A percentile compares a stretch with the other conserved stretches of the same genome.
Evolutionary conservation across 176 grass and related monocot genomes (phyloP).

Genomic region (Ampelocalamus luodianensis): DNA sequence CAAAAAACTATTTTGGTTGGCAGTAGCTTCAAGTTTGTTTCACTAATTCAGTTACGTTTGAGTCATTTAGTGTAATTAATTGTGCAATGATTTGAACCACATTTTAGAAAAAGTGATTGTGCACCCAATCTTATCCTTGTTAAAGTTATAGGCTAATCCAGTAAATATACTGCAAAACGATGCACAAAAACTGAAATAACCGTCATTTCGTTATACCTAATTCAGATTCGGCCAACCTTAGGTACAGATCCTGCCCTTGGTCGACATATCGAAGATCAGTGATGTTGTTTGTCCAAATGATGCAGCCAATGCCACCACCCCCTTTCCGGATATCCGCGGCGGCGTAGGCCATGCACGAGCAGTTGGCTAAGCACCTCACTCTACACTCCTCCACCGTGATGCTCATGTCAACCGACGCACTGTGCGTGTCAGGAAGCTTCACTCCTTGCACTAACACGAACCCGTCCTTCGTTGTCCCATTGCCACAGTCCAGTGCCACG

Average conservation of each 20-base stretch:
- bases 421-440: conserved; percentile 51
- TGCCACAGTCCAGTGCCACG: conserved; percentile 29
- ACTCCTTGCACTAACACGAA: conserved; percentile 11
- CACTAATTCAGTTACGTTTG: too few relatives aligned
- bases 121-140: too few relatives aligned
- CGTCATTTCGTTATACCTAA: too few relatives aligned
- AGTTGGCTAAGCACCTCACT: conserved; percentile 47
- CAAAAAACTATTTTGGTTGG: too few relatives aligned
- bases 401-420: background rate
- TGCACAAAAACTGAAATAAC: too few relatives aligned
- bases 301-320: background rate
- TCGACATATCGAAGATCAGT: conserved; percentile 31
- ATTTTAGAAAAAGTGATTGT: too few relatives aligned
- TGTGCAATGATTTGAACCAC: too few relatives aligned
- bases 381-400: conserved; percentile 32
- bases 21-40: too few relatives aligned
- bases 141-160: too few relatives aligned
- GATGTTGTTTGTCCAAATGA: conserved; percentile 4
- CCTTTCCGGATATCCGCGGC: background rate
- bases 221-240: conserved; percentile 1
- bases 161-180: too few relatives aligned
- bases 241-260: conserved; percentile 30
- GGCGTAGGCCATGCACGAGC: conserved; percentile 66
- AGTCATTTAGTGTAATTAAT: too few relatives aligned
- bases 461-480: background rate